phyloP scores from a whole-genome alignment of 2,329 filamentous ascomycete genomes.

The Fonsecaea pedrosoi region DNA sequence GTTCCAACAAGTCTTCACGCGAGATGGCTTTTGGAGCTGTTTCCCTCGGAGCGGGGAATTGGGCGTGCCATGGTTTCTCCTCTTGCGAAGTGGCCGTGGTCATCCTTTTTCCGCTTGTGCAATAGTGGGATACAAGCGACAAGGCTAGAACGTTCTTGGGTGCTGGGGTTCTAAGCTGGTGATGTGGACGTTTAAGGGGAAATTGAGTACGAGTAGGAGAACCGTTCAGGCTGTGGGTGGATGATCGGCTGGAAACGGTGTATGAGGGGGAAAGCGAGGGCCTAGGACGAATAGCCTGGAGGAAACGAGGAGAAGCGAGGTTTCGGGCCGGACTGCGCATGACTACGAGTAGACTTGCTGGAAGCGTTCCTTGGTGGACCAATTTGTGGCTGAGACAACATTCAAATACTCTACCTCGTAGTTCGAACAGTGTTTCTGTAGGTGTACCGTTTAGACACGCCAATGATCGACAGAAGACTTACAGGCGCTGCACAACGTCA shows the following conservation, averaged over 20 bases:
- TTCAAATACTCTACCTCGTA: too few relatives aligned
- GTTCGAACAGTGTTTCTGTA: too few relatives aligned
- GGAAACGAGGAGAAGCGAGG: not conserved
- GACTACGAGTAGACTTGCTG: too few relatives aligned
- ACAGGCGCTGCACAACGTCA: too few relatives aligned
- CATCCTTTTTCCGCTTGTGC: not conserved
- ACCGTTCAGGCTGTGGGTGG: not conserved
- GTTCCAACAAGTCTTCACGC: slow-evolving; percentile 47
- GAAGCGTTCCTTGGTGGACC: too few relatives aligned
- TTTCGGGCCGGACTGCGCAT: not conserved
- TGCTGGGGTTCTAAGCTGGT: not conserved
- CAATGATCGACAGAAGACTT: too few relatives aligned
- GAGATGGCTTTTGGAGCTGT: slow-evolving; percentile 41
- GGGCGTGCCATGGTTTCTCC: slow-evolving; percentile 50
- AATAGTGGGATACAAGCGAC: not conserved
- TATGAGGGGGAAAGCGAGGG: not conserved
- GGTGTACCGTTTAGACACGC: too few relatives aligned
- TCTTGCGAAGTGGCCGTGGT: slow-evolving; percentile 15
- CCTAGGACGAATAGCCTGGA: not conserved
- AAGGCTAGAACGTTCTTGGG: not conserved
- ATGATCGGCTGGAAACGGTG: not conserved
- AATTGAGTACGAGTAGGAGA: not conserved
- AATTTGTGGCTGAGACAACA: too few relatives aligned
- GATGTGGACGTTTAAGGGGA: not conserved
- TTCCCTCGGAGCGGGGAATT: slow-evolving; percentile 49